A percentile compares a stretch with the other conserved stretches of the same genome.
Evolutionary conservation across 2,329 filamentous ascomycete species (phyloP).

Genomic region (Penicillium janthinellum): DNA sequence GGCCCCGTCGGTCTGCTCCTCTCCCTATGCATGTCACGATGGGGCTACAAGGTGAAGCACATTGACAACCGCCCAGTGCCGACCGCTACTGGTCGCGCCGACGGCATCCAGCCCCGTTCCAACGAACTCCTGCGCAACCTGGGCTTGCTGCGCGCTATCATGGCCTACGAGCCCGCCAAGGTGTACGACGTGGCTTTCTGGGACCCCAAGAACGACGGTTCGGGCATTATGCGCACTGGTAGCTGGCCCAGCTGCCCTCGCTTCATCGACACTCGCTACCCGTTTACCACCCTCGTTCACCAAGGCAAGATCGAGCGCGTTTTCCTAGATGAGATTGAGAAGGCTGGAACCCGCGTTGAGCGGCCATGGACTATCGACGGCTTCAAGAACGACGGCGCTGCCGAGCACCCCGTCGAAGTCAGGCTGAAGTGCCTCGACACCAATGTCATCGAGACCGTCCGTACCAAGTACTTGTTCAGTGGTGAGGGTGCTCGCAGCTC

Average conservation of each 20-base stretch:
- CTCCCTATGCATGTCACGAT: constrained; percentile 83
- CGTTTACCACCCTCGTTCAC: constrained; percentile 64
- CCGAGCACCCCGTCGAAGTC: constrained; percentile 79
- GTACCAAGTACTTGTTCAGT: constrained; percentile 64
- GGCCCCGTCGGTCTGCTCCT: constrained; percentile 86
- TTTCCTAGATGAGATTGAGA: constrained; percentile 63
- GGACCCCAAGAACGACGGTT: constrained; percentile 56
- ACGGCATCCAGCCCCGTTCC: constrained; percentile 89
- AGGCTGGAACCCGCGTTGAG: constrained; percentile 59
- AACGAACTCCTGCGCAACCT: constrained; percentile 85
- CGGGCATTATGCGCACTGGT: constrained; percentile 62
- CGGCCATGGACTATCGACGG: constrained; percentile 64
- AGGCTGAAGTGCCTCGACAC: constrained; percentile 76
- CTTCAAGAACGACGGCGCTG: constrained; percentile 61
- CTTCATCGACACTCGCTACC: constrained; percentile 70
- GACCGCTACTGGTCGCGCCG: constrained; percentile 81
- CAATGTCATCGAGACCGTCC: constrained; percentile 64
- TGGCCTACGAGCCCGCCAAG: constrained; percentile 83
- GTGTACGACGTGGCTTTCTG: constrained; percentile 74
- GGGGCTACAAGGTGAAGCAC: constrained; percentile 94
- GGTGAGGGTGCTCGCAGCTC: constrained; percentile 65
- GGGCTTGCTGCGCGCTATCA: constrained; percentile 83
- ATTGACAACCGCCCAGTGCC: constrained; percentile 88
- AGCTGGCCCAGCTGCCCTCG: constrained; percentile 85
- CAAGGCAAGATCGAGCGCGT: constrained; percentile 65